These are phyloP conservation scores for Aspergillus ochraceus DNA, from an alignment of 2,329 filamentous ascomycete genomes.

Conservation along the genomic window DNA sequence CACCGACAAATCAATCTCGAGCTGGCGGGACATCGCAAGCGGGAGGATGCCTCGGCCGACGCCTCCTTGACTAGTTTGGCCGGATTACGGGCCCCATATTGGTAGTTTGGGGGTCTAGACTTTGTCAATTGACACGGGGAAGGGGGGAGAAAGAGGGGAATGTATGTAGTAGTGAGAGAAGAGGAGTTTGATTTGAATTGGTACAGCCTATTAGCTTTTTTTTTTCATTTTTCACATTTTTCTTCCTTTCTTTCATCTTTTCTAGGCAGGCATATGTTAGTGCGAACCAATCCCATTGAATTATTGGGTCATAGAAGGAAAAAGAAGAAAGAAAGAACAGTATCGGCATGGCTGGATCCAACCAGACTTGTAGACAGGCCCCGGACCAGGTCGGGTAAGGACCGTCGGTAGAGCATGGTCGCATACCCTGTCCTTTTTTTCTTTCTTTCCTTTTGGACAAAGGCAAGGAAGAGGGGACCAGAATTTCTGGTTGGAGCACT, in stretches of 20 bases:
- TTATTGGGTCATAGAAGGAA: background rate
- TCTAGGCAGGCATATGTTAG: background rate
- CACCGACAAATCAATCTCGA: constrained; percentile 93
- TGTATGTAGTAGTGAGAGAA: background rate
- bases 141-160: background rate
- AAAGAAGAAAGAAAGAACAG: background rate
- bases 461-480: no score
- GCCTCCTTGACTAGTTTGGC: constrained; percentile 47
- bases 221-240: background rate
- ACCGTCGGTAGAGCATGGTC: no score
- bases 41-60: constrained; percentile 44
- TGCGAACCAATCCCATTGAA: background rate
- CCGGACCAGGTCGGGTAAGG: no score
- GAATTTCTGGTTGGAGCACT: background rate
- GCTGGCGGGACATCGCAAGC: constrained; percentile 54
- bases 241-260: background rate
- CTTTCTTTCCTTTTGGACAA: background rate
- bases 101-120: constrained; percentile 27
- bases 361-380: no score
- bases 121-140: background rate
- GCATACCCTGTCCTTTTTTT: background rate
- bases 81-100: constrained; percentile 48
- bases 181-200: background rate
- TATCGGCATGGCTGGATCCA: background rate
- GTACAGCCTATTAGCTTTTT: background rate